Base-by-base conservation (phyloP, 495 filamentous ascomycete species). In the Evernia prunastri region DNA sequence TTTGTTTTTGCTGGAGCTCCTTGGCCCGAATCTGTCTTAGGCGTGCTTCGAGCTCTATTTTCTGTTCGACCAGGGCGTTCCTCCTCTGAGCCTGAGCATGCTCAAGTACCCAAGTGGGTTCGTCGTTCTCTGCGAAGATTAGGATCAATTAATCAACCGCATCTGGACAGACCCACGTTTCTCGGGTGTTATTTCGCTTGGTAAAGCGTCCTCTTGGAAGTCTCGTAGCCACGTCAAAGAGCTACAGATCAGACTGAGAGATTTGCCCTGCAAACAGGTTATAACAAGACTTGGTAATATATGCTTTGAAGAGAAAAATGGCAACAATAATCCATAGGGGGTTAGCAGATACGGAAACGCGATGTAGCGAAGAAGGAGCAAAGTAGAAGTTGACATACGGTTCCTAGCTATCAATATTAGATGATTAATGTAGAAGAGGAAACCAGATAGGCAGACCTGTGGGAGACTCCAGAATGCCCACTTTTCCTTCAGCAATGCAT, bases 391-490 rank as follows among this genome's bases (percentile, higher is more conserved):
- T 35, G n/a, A 72, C 78, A 57, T 76, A 85, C 85, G 17, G 83
- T 86, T 31, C 83, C 63, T 66, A n/a, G n/a, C 20, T 20, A 51
- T 40, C 29, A 8, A 11, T 12, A 37, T 68, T 64, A 67, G 61
- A 39, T 20, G 43, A 20, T 13, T 5, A 45, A 25, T 20, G 58
- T 17, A 7, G 18, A 18, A n/a, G 6, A 40, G 27, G 37, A 60
- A 36, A 61, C 20, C 23, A 63, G 15, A 25, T 27, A 17, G 42
- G 56, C 47, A 74, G 79, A 78, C 86, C 94, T 63, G 94, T 97
- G 53, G 94, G 94, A 61, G 90, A 95, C 73, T 98, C 94, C 56
- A 98, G 87, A 61, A 98, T 91, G 23, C 90, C 94, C 39, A 97
- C 81, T 67, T 86, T 86, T 33, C 89, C 89, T 53, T 85, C 78